Base-by-base conservation (phyloP, 805 yeast genomes). In the Yamadazyma philogaea region DNA sequence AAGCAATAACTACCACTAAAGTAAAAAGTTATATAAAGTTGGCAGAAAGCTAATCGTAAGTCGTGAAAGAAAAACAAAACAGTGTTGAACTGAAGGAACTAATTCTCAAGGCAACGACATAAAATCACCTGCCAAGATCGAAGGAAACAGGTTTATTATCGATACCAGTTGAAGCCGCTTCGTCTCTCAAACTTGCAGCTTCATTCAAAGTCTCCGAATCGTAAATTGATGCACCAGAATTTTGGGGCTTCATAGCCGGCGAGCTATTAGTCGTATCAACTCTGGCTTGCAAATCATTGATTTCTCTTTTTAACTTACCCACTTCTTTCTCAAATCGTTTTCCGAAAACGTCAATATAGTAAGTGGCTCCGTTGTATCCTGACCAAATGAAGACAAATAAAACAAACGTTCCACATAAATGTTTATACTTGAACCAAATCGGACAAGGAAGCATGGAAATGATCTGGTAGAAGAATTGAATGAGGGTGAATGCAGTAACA, bases 301-400 rank as follows among this genome's bases (percentile, higher is more conserved):
- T 76, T 56, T 90, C 96, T 12, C 61, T 60, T 60, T 81, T 84
- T 55, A 91, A 68, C 53, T 78, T 78, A 19, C 70, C 64, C 18
- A 91, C 89, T 60, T 93, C 96, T 54, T 84, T 87, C 56, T 89
- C 95, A 56, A 89, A 82, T 50, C 90, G 77, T 59, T 82, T 84
- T 16, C 98, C 98, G 64, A 89, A 93, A 39, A 84, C 83, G 55
- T 91, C 98, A 43, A 93, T 75, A 60, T 91, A 91, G 59, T 87
- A 91, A 0, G 96, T 87, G 2, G 98, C 99, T 21, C 99, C 99
- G 51, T 93, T 90, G 60, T 84, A 88, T 32, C 89, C 73, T 1
- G 98, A 95, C 60, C 79, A 75, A 35, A 81, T 60, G 52, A 90
- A 89, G n/a, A 91, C 87, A 39, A 76, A 72, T 1, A 78, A 63